Evolutionary conservation across 768 basidiomycete species (phyloP).

Genomic region (Russula brevipes): DNA sequence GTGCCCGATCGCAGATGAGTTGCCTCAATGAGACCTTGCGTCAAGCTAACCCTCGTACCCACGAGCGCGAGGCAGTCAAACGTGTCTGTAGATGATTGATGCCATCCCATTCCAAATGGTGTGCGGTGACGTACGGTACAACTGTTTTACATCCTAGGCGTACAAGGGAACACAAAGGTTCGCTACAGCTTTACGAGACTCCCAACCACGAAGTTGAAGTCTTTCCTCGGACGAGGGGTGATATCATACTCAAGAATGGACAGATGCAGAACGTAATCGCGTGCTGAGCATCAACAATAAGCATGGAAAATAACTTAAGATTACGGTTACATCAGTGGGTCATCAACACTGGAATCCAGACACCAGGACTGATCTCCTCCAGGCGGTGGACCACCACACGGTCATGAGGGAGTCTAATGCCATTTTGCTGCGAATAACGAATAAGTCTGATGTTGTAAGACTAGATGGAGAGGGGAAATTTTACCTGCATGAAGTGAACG

Average conservation of each 20-base stretch:
- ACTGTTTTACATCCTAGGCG: slow-evolving; percentile 15
- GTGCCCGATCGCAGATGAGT: slow-evolving; percentile 10
- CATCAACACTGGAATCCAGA: slow-evolving; percentile 20
- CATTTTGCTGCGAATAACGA: slow-evolving; percentile 9
- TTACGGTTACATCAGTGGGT: slow-evolving; percentile 18
- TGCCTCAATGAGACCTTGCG: slow-evolving; percentile 19
- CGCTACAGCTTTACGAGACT: not conserved
- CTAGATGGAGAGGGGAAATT: not conserved
- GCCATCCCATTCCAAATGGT: slow-evolving; percentile 9
- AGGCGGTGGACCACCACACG: slow-evolving; percentile 24
- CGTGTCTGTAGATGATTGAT: not conserved
- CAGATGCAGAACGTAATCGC: not conserved
- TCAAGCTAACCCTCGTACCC: slow-evolving; percentile 9
- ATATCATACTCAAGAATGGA: not conserved
- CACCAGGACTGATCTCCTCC: slow-evolving; percentile 19
- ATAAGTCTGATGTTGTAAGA: not conserved
- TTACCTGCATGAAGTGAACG: slow-evolving; percentile 24
- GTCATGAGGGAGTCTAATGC: slow-evolving; percentile 23
- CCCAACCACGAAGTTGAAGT: slow-evolving; percentile 8
- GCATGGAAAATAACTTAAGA: slow-evolving; percentile 17
- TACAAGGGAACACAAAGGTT: slow-evolving; percentile 10
- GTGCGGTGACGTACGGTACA: slow-evolving; percentile 19
- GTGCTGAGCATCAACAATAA: slow-evolving; percentile 10
- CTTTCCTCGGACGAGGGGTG: not conserved
- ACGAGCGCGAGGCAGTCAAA: slow-evolving; percentile 3